These are phyloP conservation scores for Phoma sp. DNA, from an alignment of 2,329 filamentous ascomycete genomes.

Conservation along the genomic window DNA sequence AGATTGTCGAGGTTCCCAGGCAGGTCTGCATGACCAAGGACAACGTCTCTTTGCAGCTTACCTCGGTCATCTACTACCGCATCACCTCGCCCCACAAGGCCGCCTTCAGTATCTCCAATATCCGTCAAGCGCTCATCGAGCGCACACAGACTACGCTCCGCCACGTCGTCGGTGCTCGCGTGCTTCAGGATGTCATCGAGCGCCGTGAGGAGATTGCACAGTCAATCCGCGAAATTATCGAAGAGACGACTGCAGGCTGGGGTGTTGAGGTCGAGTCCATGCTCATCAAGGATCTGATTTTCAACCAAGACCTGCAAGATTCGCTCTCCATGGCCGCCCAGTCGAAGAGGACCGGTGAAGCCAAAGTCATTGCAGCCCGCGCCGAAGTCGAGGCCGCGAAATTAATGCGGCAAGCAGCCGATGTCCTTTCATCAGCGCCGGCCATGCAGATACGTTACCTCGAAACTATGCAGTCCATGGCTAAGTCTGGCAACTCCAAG, in stretches of 20 bases:
- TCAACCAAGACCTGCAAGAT: slow-evolving; percentile 93
- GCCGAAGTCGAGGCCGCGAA: slow-evolving; percentile 97
- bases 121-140: slow-evolving; percentile 94
- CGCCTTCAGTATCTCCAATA: slow-evolving; percentile 93
- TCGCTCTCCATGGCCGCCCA: slow-evolving; percentile 98
- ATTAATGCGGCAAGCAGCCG: slow-evolving; percentile 86
- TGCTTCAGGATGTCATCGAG: slow-evolving; percentile 97
- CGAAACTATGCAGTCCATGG: slow-evolving; percentile 99
- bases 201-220: slow-evolving; percentile 95
- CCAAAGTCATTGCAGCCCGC: slow-evolving; percentile 96
- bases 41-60: slow-evolving; percentile 92
- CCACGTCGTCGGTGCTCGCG: slow-evolving; percentile 93
- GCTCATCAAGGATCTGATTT: slow-evolving; percentile 99
- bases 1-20: slow-evolving; percentile 95
- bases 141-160: slow-evolving; percentile 97
- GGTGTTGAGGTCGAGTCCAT: slow-evolving; percentile 96
- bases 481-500: slow-evolving; percentile 87
- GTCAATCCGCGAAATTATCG: slow-evolving; percentile 95
- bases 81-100: slow-evolving; percentile 95
- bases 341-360: slow-evolving; percentile 97
- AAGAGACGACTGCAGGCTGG: slow-evolving; percentile 92
- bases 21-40: slow-evolving; percentile 99
- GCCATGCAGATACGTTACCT: slow-evolving; percentile 84
- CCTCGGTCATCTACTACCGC: slow-evolving; percentile 99
- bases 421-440: slow-evolving; percentile 88